A percentile compares a stretch with the other conserved stretches of the same genome.
Conservation (phyloP, 345 rosid genomes). For the Linum lewisii region DNA sequence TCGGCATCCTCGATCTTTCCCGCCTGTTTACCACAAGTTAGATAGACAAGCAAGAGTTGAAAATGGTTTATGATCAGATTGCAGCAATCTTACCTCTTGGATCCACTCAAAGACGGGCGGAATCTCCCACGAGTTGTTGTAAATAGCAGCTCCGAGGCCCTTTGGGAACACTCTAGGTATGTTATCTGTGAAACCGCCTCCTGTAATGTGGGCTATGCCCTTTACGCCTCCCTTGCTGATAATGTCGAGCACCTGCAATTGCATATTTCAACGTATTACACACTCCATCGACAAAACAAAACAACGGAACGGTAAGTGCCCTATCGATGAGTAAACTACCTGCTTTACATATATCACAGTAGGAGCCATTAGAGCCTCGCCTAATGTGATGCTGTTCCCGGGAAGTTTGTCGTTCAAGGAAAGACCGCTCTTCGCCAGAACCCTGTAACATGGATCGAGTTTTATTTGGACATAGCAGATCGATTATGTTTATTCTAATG, state of each 20-base stretch:
- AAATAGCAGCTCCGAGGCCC: slow-evolving; percentile 66
- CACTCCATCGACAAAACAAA: no score
- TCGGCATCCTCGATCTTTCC: slow-evolving; percentile 73
- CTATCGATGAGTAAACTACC: slow-evolving; percentile 43
- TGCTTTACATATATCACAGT: slow-evolving; percentile 82
- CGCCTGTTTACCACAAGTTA: slow-evolving; percentile 28
- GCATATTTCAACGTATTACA: not conserved
- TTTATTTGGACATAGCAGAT: no score
- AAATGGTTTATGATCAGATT: not conserved
- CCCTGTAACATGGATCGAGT: slow-evolving; percentile 29
- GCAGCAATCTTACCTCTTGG: slow-evolving; percentile 48
- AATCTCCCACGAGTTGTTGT: slow-evolving; percentile 58
- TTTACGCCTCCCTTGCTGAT: slow-evolving; percentile 78
- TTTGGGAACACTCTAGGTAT: slow-evolving; percentile 77
- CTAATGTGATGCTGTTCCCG: slow-evolving; percentile 47
- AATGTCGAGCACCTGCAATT: slow-evolving; percentile 64
- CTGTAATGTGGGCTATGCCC: slow-evolving; percentile 85
- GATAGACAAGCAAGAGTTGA: not conserved
- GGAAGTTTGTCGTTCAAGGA: slow-evolving; percentile 64
- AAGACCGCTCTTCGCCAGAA: slow-evolving; percentile 52
- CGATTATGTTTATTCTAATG: no score
- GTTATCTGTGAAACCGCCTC: slow-evolving; percentile 91
- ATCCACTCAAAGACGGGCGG: slow-evolving; percentile 79
- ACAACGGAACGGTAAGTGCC: no score
- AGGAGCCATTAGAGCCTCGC: slow-evolving; percentile 91